Base-by-base conservation (phyloP, 805 yeast species). In the Yarrowia sp. region DNA sequence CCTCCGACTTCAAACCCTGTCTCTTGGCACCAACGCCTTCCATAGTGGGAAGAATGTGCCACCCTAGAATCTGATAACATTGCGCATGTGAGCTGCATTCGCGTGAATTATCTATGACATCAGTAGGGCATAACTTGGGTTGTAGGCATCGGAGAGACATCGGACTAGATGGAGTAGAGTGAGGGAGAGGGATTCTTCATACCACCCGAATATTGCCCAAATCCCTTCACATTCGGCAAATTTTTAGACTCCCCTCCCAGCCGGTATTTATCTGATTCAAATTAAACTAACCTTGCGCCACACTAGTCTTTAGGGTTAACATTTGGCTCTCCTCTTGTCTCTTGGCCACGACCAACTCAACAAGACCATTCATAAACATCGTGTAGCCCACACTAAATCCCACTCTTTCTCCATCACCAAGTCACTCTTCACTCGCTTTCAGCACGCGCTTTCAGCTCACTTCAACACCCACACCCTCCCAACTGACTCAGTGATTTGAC, bases 51-150 rank as follows among this genome's bases (percentile, higher is more conserved):
- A 17, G 47, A 51, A 51, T 51, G 60, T 51, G 45, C 33, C 44
- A 48, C 55, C 31, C 42, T 48, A 41, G 42, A 51, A 51, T 51
- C 60, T 38, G 60, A 51, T 51, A 51, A 51, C 15, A 38, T 6
- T 7, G 44, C 36, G 60, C 60, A 39, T 51, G 22, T n/a, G 18
- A 51, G 60, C 43, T 38, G 60, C 60, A 51, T 22, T 11, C 7
- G 42, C 17, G 53, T 38, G 36, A 18, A 13, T 35, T 48, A 48
- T 48, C 53, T 33, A 1, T n/a, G n/a, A 4, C 18, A 47, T 47
- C 17, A 6, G 8, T 5, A 14, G 15, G 17, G 10, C 14, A 10
- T 42, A 18, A 18, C 32, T 42, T 6, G 32, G 31, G 45, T 17
- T 15, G 14, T 18, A 42, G n/a, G 17, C 9, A 10, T 8, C 45